Base-by-base conservation (phyloP, 106 monocot species). In the Gastrodia elata region DNA sequence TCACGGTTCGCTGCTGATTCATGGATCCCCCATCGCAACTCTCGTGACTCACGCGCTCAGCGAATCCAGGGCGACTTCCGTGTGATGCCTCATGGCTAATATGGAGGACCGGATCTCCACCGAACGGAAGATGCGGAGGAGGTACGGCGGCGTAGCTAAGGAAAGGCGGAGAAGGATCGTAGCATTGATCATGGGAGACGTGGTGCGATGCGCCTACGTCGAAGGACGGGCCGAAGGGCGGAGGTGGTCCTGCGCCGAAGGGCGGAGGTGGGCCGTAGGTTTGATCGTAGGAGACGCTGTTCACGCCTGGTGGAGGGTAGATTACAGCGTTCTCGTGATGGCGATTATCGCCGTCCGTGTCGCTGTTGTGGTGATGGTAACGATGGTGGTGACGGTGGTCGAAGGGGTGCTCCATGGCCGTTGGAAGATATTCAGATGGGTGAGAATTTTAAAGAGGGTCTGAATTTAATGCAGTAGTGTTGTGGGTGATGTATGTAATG, bases 1-100 rank as follows among this genome's bases (percentile, higher is more conserved):
- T 83, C 69, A 88, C 88, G 0, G 85, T 81, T 27, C 71, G 79
- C 49, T 79, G 77, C n/a, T 71, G 68, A 7, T 36, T 55, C 42
- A 58, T 32, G 15, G 77, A 18, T 36, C 39, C 34, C 16, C 61
- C 41, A 1, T 71, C n/a, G 11, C 39, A 69, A 3, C 69, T 35
- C 11, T 69, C 39, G 38, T 69, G 39, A 40, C 69, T 69, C 27
- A 69, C 69, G 25, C 24, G 36, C 35, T 69, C 69, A 14, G 69
- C 24, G 35, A 40, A 69, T 69, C 69, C 69, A 25, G 69, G 41
- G 40, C 26, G 69, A 40, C 20, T 8, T 10, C 69, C 69, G 11
- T 69, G 41, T 9, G 39, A 14, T 8, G 10, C 13, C 38, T 69
- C 69, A 41, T 69, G 69, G 11, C 40, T 2, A 69, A 40, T 40